These are phyloP conservation scores for Vishniacozyma victoriae DNA, from an alignment of 768 basidiomycete genomes.

Conservation along the genomic window DNA sequence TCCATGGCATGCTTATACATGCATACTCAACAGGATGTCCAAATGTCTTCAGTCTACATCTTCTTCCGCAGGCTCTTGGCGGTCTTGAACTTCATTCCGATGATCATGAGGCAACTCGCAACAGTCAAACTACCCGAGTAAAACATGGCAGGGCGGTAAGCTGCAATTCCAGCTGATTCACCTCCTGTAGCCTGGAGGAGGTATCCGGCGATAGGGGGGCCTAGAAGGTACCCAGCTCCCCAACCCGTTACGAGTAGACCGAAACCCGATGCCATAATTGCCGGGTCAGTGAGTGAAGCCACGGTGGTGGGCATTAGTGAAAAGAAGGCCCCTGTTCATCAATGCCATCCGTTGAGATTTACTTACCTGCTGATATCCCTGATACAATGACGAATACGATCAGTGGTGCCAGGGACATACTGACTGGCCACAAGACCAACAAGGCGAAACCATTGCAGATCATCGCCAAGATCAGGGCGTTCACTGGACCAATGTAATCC, in stretches of 20 bases:
- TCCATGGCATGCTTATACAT: too few relatives aligned
- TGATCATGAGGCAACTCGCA: constrained; percentile 14
- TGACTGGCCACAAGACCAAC: constrained; percentile 49
- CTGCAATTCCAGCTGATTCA: constrained; percentile 10
- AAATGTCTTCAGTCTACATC: too few relatives aligned
- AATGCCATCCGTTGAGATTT: too few relatives aligned
- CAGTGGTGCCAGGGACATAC: constrained; percentile 20
- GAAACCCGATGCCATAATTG: constrained; percentile 12
- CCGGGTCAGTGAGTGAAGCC: constrained; percentile 11
- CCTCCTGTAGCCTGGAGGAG: constrained; percentile 36
- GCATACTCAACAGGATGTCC: too few relatives aligned
- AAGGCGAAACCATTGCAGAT: constrained; percentile 47
- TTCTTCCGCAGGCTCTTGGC: constrained; percentile 2
- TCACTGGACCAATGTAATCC: constrained; percentile 49
- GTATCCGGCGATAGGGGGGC: constrained; percentile 34
- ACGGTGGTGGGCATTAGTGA: constrained; percentile 30
- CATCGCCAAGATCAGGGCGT: constrained; percentile 49
- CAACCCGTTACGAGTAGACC: constrained; percentile 20
- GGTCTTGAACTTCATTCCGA: constrained; percentile 1
- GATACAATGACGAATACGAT: constrained; percentile 25
- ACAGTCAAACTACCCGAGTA: constrained; percentile 24
- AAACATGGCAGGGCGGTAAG: constrained; percentile 32
- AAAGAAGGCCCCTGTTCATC: constrained; percentile 19
- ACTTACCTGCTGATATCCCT: constrained; percentile 16
- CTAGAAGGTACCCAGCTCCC: constrained; percentile 9